phyloP scores from a whole-genome alignment of 495 filamentous ascomycete species.

The Physcia stellaris region DNA sequence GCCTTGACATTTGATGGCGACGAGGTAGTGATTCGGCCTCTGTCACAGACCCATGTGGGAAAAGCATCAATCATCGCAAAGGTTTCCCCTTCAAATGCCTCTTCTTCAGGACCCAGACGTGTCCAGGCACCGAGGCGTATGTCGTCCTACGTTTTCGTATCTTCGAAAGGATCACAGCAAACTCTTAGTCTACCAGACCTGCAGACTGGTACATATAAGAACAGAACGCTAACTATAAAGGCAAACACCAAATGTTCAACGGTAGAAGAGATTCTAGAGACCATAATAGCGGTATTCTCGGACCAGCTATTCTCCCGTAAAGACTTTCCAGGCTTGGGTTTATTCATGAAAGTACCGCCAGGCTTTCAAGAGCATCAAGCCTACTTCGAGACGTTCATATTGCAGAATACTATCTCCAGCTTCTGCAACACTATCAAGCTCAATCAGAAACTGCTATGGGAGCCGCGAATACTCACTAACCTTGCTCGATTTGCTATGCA shows the following conservation, averaged over 20 bases:
- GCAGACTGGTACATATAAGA: conserved; percentile 40
- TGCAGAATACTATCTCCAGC: conserved; percentile 59
- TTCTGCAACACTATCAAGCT: conserved; percentile 55
- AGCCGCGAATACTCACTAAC: conserved; percentile 76
- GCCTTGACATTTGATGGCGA: conserved; percentile 72
- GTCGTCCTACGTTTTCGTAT: conserved; percentile 82
- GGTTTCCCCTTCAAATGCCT: conserved; percentile 41
- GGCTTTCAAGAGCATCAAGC: conserved; percentile 89
- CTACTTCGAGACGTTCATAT: conserved; percentile 82
- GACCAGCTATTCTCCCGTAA: conserved; percentile 73
- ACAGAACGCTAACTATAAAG: conserved; percentile 26
- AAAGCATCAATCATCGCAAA: conserved; percentile 57
- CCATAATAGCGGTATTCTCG: conserved; percentile 63
- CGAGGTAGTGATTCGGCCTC: conserved; percentile 66
- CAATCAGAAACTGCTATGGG: conserved; percentile 56
- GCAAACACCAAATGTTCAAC: conserved; percentile 50
- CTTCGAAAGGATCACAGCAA: conserved; percentile 46
- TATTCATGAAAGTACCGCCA: conserved; percentile 81
- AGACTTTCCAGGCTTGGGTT: conserved; percentile 78
- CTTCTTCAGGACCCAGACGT: conserved; percentile 25
- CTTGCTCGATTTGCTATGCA: conserved; percentile 66
- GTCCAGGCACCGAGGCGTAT: conserved; percentile 52
- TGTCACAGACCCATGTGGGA: conserved; percentile 39
- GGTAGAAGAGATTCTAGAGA: conserved; percentile 58
- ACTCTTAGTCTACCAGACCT: conserved; percentile 45